Evolutionary conservation across 805 yeast genomes (phyloP), one percentile per base, ranked within the genome.

Genomic region (Metschnikowia rubicola): DNA sequence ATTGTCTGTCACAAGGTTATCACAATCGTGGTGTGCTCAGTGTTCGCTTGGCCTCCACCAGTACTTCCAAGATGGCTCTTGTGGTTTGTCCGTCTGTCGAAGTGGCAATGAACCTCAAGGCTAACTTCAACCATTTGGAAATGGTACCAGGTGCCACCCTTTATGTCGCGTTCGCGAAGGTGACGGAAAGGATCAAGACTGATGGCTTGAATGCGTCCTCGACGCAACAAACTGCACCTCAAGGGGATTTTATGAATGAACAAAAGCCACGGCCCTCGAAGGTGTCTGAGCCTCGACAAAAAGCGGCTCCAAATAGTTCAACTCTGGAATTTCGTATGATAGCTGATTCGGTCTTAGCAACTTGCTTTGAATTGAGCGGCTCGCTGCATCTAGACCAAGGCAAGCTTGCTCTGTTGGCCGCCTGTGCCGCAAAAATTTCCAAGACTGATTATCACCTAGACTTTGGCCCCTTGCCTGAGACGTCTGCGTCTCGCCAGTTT

Each of bases 161-260:
- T 62, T 71, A 80, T 35, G 88, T 89, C 34, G 88, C 91, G 0
- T 94, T 89, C 74, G 97, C 97, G 3, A 87, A 85, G 59, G 78
- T 89, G 30, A 46, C 58, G 65, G 56, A 77, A 68, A 34, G 62
- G 8, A 15, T 15, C 11, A 37, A 33, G 30, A 4, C 44, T 4
- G 15, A 26, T 10, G 26, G 15, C 5, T 31, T 34, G 3, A 26
- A 7, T 29, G 38, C 28, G 15, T 11, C 30, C 10, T 17, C 46
- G 21, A 35, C 10, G 7, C 3, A 17, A 17, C 38, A n/a, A 35
- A 10, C 12, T 26, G 11, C 29, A n/a, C 11, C n/a, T 36, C 35
- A 3, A 29, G 15, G 2, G 19, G 10, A 30, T 17, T 35, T 12
- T 11, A 29, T 15, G 46, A 42, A 21, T 21, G 26, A 21, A 21